These are phyloP conservation scores for Botrytis pseudocinerea DNA, from an alignment of 2,329 filamentous ascomycete genomes.

Conservation along the genomic window DNA sequence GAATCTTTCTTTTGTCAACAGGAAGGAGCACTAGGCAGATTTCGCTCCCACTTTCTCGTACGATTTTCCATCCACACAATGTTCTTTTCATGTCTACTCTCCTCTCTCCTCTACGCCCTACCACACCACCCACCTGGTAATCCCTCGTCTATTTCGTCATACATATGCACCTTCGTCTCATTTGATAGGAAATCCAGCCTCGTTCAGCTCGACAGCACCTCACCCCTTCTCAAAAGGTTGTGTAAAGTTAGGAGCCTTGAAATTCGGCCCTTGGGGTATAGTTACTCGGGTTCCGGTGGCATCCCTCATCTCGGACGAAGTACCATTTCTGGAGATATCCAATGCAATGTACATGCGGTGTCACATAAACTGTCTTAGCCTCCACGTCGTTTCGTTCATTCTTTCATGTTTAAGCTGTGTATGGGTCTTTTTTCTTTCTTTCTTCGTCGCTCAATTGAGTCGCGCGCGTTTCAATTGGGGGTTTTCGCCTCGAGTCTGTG, in stretches of 20 bases:
- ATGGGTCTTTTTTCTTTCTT: background rate
- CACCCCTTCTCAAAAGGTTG: background rate
- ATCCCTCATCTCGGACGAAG: background rate
- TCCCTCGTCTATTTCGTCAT: background rate
- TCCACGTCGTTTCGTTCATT: background rate
- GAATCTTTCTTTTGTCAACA: background rate
- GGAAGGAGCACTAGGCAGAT: background rate
- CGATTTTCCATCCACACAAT: background rate
- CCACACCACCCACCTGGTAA: background rate
- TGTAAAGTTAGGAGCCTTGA: conserved; percentile 13
- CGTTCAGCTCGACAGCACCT: background rate
- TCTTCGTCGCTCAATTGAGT: background rate
- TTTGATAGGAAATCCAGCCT: background rate
- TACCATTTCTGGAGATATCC: background rate
- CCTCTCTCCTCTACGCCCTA: background rate
- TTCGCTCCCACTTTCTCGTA: background rate
- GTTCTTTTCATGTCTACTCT: too few species aligned
- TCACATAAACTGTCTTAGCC: background rate
- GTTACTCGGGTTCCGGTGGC: background rate
- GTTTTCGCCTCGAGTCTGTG: background rate
- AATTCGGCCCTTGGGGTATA: background rate
- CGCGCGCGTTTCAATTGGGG: background rate
- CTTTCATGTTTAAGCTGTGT: background rate
- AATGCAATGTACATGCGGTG: background rate
- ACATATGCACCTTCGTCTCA: background rate